Conservation (phyloP, 352 stramenopile species). For the Elongisporangium senticosum region DNA sequence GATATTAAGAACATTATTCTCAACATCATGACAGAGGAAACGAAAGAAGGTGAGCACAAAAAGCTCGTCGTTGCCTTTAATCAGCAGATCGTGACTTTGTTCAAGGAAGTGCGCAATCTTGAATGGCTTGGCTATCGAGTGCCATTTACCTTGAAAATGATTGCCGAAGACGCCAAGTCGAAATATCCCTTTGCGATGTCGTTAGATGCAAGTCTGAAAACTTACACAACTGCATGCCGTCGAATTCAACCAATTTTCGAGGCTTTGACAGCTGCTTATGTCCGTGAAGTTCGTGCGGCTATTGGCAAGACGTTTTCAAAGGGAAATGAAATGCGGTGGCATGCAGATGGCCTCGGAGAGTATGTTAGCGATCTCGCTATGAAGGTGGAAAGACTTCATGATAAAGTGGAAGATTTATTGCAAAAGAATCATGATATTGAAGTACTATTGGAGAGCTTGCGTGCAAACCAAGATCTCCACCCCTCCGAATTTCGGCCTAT, state of each 20-base stretch:
- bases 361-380: conserved; percentile 87
- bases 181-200: conserved; percentile 97
- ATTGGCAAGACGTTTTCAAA: conserved; percentile 89
- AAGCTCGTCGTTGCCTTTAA: conserved; percentile 93
- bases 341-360: conserved; percentile 80
- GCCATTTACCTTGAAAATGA: conserved; percentile 93
- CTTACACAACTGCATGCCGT: conserved; percentile 83
- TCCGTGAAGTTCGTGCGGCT: conserved; percentile 75
- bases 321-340: conserved; percentile 86
- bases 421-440: conserved; percentile 92
- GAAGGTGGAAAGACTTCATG: conserved; percentile 95
- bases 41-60: conserved; percentile 56
- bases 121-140: conserved; percentile 98
- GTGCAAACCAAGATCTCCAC: conserved; percentile 49
- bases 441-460: conserved; percentile 79
- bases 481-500: conserved; percentile 41
- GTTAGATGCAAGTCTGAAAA: conserved; percentile 94
- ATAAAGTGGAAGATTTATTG: conserved; percentile 97
- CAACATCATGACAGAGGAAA: conserved; percentile 85
- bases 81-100: conserved; percentile 96
- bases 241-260: conserved; percentile 85
- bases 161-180: conserved; percentile 94
- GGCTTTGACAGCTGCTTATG: conserved; percentile 60
- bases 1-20: conserved; percentile 90
- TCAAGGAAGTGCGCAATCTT: conserved; percentile 98